Percentiles rank a stretch among this genome's conserved stretches.
Evolutionary conservation across 257 asterid species (phyloP).

Genomic region (Eustoma russellianum): DNA sequence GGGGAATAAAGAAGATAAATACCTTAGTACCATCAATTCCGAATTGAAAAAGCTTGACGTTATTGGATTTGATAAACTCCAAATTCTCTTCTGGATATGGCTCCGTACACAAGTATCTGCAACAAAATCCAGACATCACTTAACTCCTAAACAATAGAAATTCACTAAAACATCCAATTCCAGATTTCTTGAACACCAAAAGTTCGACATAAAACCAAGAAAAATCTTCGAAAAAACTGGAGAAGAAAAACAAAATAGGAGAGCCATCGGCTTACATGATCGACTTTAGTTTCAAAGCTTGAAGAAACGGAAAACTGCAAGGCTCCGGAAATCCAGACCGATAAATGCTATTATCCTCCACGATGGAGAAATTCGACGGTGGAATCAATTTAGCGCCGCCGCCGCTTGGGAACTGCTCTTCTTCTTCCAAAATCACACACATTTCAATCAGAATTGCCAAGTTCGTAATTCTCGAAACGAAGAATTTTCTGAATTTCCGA

Average conservation of each 20-base stretch:
- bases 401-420: neutral
- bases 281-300: conserved; percentile 30
- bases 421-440: conserved; percentile 28
- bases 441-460: conserved; percentile 1
- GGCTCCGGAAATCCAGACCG: conserved; percentile 40
- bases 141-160: neutral
- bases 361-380: conserved; percentile 27
- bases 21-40: conserved; percentile 47
- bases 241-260: neutral
- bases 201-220: neutral
- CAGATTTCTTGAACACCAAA: no score
- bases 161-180: neutral
- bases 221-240: neutral
- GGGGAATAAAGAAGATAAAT: neutral
- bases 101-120: conserved; percentile 39
- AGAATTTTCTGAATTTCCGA: no score
- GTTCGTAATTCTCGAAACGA: no score
- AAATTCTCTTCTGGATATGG: conserved; percentile 34
- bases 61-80: conserved; percentile 26
- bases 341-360: conserved; percentile 33
- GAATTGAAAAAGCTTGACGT: conserved; percentile 33
- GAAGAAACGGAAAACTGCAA: conserved; percentile 26
- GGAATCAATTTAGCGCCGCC: conserved; percentile 13
- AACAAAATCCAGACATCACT: neutral
- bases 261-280: conserved; percentile 19